These are phyloP conservation scores for Lactarius trivialis DNA, from an alignment of 768 basidiomycete species.

Conservation along the genomic window DNA sequence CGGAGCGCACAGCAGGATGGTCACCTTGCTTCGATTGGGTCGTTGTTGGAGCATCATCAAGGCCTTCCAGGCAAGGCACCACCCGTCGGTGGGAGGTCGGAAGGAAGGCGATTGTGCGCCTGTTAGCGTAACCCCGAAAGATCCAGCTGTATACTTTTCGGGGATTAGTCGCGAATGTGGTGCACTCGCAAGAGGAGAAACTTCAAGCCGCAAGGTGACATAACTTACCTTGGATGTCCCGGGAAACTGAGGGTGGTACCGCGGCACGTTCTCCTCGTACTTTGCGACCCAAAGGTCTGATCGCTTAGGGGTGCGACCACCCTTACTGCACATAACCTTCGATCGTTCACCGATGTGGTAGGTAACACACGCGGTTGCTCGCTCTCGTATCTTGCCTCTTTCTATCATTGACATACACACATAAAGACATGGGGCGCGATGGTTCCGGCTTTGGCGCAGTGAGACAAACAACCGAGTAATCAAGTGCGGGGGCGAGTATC, in stretches of 20 bases:
- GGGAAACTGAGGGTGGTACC: background rate
- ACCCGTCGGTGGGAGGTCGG: background rate
- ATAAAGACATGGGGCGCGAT: constrained; percentile 15
- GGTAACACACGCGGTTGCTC: background rate
- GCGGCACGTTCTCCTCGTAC: background rate
- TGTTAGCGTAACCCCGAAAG: background rate
- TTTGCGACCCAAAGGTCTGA: background rate
- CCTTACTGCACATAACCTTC: background rate
- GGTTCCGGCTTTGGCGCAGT: constrained; percentile 14
- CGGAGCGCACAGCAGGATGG: background rate
- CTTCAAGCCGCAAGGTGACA: background rate
- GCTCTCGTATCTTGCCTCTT: constrained; percentile 15
- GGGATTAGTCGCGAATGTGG: background rate
- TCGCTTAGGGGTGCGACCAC: background rate
- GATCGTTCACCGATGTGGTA: background rate
- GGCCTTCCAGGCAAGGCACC: background rate
- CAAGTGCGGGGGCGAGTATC: constrained; percentile 16
- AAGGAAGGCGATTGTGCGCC: background rate
- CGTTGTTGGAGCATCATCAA: background rate
- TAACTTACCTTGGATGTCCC: background rate
- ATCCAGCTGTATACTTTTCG: background rate
- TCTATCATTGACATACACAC: constrained; percentile 19
- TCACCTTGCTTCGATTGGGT: background rate
- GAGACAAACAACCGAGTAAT: constrained; percentile 17
- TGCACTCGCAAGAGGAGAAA: background rate